A percentile compares a stretch with the other conserved stretches of the same genome.
Evolutionary conservation across 441 rosid species (phyloP).

Genomic region (Omphalea diandra): DNA sequence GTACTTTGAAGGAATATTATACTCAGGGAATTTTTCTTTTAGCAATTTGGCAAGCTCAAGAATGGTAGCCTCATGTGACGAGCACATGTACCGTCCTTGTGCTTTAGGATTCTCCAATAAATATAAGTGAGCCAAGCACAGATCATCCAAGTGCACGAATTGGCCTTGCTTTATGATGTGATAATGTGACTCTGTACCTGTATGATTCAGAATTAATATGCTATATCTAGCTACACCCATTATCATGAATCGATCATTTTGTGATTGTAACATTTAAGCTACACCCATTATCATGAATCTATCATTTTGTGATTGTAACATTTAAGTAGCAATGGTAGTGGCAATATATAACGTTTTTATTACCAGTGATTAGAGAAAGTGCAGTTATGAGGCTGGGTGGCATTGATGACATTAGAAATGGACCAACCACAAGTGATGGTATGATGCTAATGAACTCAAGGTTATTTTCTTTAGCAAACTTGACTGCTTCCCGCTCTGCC

Average conservation of each 20-base stretch:
- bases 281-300: no score
- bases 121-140: constrained; percentile 71
- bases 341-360: no score
- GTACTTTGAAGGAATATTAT: constrained; percentile 59
- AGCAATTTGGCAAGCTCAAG: constrained; percentile 50
- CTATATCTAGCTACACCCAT: no score
- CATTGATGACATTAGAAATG: constrained; percentile 73
- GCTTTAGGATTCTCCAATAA: constrained; percentile 64
- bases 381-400: constrained; percentile 91
- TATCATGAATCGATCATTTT: no score
- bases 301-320: no score
- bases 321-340: no score
- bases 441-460: constrained; percentile 70
- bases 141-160: constrained; percentile 80
- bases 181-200: constrained; percentile 82
- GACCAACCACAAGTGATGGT: constrained; percentile 79
- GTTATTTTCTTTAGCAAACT: constrained; percentile 64
- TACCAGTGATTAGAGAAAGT: constrained; percentile 70
- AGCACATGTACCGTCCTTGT: constrained; percentile 79
- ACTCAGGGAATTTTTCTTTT: constrained; percentile 56
- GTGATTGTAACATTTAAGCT: no score
- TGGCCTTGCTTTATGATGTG: constrained; percentile 72
- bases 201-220: no score
- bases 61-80: constrained; percentile 59
- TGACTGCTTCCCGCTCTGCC: constrained; percentile 87